Base-by-base conservation (phyloP, 768 basidiomycete species). In the Multifurca ochricompacta region DNA sequence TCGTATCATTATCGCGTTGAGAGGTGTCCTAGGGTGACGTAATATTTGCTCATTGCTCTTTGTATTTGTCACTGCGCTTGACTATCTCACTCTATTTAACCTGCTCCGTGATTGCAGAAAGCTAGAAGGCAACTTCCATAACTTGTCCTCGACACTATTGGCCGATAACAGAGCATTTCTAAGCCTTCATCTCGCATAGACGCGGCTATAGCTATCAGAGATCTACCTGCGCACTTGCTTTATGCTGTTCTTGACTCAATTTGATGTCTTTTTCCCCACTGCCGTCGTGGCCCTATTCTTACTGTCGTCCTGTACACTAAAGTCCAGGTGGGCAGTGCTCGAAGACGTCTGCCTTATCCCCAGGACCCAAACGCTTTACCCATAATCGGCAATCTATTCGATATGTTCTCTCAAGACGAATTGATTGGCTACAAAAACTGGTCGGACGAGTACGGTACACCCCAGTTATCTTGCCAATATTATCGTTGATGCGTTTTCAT, bases 1-100 rank as follows among this genome's bases (percentile, higher is more conserved):
- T 50, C 70, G 59, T 62, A 81, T 90, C 58, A 74, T 87, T 28
- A 68, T 68, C 0, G 67, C 81, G 43, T 64, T 86, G 51, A 74
- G 77, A 56, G 78, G 80, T 57, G 68, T 78, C 21, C 64, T 85
- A 13, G 34, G 48, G 9, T 36, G 46, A 40, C 7, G 21, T 41
- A 19, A 16, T 19, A 11, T 6, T n/a, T 6, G 40, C n/a, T n/a
- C n/a, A n/a, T n/a, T n/a, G n/a, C n/a, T n/a, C n/a, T n/a, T n/a
- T n/a, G n/a, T n/a, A n/a, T n/a, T n/a, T n/a, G n/a, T n/a, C n/a
- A n/a, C n/a, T n/a, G n/a, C n/a, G n/a, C n/a, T n/a, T n/a, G n/a
- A n/a, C n/a, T n/a, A n/a, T n/a, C n/a, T n/a, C n/a, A n/a, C n/a
- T n/a, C n/a, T n/a, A n/a, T n/a, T n/a, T n/a, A n/a, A n/a, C n/a